Percentiles rank a stretch among this genome's conserved stretches.
phyloP scores from a whole-genome alignment of 73 alveolate genomes.

The Tetrahymena malaccensis region DNA sequence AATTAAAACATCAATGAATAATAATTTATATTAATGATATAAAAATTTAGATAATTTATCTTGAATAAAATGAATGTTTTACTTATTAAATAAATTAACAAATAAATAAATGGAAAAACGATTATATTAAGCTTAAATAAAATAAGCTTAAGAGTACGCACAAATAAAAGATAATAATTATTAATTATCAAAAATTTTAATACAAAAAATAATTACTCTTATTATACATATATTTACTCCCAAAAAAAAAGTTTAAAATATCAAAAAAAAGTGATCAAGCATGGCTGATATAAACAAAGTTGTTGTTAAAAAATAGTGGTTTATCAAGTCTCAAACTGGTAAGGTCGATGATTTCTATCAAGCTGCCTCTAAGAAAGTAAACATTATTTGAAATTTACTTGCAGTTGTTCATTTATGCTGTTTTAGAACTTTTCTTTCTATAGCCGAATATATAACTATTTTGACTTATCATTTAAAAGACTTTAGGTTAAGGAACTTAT shows the following conservation, averaged over 20 bases:
- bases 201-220: neutral
- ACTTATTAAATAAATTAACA: neutral
- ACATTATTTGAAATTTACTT: neutral
- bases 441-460: neutral
- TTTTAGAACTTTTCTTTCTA: neutral
- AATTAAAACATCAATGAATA: neutral
- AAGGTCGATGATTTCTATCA: slow-evolving; percentile 32
- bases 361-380: slow-evolving; percentile 30
- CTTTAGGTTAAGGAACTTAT: slow-evolving; percentile 33
- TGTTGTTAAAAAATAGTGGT: slow-evolving; percentile 34
- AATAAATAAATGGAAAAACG: neutral
- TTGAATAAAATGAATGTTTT: neutral
- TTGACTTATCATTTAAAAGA: neutral
- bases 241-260: neutral
- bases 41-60: neutral
- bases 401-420: neutral
- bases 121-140: neutral
- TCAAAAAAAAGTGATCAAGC: neutral
- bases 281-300: neutral
- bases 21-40: neutral
- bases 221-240: neutral
- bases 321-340: slow-evolving; percentile 19
- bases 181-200: neutral
- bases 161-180: neutral
- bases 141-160: neutral